A percentile compares a stretch with the other conserved stretches of the same genome.
These are phyloP conservation scores for Cocos nucifera DNA, from an alignment of 176 grass and related monocot species.

Conservation along the genomic window DNA sequence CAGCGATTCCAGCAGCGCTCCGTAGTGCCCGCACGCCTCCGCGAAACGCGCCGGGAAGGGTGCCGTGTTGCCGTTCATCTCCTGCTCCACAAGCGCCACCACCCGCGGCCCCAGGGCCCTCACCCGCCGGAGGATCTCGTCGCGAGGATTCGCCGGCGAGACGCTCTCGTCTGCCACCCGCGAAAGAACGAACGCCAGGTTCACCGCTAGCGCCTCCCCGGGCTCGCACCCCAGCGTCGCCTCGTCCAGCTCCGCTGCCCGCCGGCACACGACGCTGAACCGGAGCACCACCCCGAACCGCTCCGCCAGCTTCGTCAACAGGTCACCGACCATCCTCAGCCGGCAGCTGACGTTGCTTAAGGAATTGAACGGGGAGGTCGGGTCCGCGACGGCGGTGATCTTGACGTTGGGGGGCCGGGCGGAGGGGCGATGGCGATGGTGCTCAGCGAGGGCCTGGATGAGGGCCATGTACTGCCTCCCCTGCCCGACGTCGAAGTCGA, in stretches of 20 bases:
- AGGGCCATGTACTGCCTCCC: not conserved
- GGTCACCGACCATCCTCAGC: too few species aligned
- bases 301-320: too few species aligned
- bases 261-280: too few species aligned
- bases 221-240: not conserved
- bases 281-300: too few species aligned
- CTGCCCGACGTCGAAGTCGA: constrained; percentile 57
- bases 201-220: constrained; percentile 1
- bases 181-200: constrained; percentile 5
- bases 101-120: not conserved
- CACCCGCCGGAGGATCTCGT: constrained; percentile 6
- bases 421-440: not conserved
- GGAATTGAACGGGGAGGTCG: not conserved
- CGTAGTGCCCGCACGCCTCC: constrained; percentile 8
- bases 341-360: too few species aligned
- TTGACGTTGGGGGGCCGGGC: not conserved
- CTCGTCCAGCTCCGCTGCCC: too few species aligned
- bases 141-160: constrained; percentile 1
- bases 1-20: not conserved
- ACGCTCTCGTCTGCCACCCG: constrained; percentile 9
- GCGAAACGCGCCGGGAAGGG: not conserved
- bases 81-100: too few species aligned
- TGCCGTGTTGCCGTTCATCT: too few species aligned
- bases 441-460: not conserved
- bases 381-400: not conserved